A percentile compares a stretch with the other conserved stretches of the same genome.
Conservation (phyloP, 1,284 basidiomycete species). For the Mycena sp. region DNA sequence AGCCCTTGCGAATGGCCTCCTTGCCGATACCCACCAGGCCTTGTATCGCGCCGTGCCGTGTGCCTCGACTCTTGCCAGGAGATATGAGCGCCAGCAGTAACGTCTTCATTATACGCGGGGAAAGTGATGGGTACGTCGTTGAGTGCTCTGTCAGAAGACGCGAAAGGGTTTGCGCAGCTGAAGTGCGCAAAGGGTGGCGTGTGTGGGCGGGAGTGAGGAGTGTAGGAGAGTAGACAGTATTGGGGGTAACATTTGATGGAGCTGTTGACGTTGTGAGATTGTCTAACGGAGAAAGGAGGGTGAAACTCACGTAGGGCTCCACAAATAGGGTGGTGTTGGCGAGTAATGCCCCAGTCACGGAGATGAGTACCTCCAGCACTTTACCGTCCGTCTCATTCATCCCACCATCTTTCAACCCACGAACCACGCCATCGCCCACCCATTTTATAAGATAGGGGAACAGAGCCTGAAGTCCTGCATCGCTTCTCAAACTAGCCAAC, state of each 20-base stretch:
- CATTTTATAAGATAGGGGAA: slow-evolving; percentile 96
- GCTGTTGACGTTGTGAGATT: slow-evolving; percentile 51
- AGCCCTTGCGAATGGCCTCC: slow-evolving; percentile 81
- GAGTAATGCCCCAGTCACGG: slow-evolving; percentile 84
- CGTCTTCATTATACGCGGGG: slow-evolving; percentile 92
- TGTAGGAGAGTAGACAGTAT: slow-evolving; percentile 92
- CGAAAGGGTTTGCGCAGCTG: slow-evolving; percentile 85
- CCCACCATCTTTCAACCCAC: slow-evolving; percentile 65
- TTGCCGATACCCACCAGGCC: slow-evolving; percentile 87
- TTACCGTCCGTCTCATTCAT: slow-evolving; percentile 71
- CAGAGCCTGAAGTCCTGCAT: slow-evolving; percentile 94
- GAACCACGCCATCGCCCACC: slow-evolving; percentile 90
- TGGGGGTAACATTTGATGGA: slow-evolving; percentile 96
- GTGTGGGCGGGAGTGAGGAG: slow-evolving; percentile 74
- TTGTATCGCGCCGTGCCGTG: slow-evolving; percentile 86
- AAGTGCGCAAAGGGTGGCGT: slow-evolving; percentile 72
- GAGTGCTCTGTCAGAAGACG: slow-evolving; percentile 81
- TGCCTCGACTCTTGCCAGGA: slow-evolving; percentile 74
- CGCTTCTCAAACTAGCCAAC: slow-evolving; percentile 86
- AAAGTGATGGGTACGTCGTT: slow-evolving; percentile 87
- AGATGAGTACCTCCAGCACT: slow-evolving; percentile 80
- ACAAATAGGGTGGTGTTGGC: slow-evolving; percentile 92
- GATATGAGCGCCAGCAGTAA: slow-evolving; percentile 87
- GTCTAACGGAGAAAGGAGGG: background rate
- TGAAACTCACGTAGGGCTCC: slow-evolving; percentile 92